A percentile compares a stretch with the other conserved stretches of the same genome.
Conservation (phyloP, 1,284 basidiomycete genomes). For the Puccinia triticina region DNA sequence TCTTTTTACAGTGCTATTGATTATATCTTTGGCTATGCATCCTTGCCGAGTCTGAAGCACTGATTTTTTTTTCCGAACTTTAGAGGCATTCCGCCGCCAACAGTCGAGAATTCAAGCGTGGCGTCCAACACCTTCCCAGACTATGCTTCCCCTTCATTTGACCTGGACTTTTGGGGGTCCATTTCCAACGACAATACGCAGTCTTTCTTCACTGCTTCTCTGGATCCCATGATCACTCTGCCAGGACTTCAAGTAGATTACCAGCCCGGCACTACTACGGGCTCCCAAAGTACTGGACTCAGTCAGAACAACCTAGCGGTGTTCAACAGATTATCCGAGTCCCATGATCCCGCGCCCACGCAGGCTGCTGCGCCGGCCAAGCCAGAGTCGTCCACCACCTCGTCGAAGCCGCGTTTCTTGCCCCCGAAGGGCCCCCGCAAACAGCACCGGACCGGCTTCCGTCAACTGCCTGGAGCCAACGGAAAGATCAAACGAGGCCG, state of each 20-base stretch:
- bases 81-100: conserved; percentile 1
- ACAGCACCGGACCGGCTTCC: conserved; percentile 49
- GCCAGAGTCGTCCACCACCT: conserved; percentile 6
- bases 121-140: neutral
- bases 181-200: neutral
- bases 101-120: neutral
- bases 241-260: neutral
- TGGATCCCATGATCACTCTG: neutral
- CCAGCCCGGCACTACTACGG: neutral
- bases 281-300: conserved; percentile 1
- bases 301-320: neutral
- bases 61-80: neutral
- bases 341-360: neutral
- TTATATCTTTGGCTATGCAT: neutral
- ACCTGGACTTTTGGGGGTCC: conserved; percentile 2
- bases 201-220: neutral
- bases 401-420: conserved; percentile 7
- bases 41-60: neutral
- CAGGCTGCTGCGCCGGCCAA: neutral
- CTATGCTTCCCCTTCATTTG: neutral
- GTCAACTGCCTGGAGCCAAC: conserved; percentile 30
- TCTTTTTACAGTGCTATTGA: neutral
- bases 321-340: neutral
- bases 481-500: conserved; percentile 44
- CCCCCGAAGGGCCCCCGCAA: conserved; percentile 40